A percentile compares a stretch with the other conserved stretches of the same genome.
These are phyloP conservation scores for Mycosphaerelloides madeirae DNA, from an alignment of 2,329 filamentous ascomycete species.

Conservation along the genomic window DNA sequence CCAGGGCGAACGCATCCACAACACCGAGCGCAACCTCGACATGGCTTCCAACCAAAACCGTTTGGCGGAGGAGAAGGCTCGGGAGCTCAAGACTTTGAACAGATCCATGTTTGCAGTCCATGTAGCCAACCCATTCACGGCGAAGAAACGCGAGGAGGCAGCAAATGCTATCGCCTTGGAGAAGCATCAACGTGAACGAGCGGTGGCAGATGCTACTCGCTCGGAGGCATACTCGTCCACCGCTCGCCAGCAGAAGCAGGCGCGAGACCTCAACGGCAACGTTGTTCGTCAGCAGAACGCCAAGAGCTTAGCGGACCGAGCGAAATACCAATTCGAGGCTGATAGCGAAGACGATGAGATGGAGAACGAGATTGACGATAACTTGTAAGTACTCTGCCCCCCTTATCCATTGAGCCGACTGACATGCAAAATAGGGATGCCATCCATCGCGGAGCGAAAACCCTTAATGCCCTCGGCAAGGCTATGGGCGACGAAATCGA, in stretches of 20 bases:
- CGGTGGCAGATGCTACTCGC: conserved; percentile 52
- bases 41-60: conserved; percentile 67
- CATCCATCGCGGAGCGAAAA: conserved; percentile 57
- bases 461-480: conserved; percentile 67
- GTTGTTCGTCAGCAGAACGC: conserved; percentile 51
- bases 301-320: conserved; percentile 54
- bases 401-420: not conserved
- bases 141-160: conserved; percentile 53
- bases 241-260: conserved; percentile 61
- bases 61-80: conserved; percentile 71
- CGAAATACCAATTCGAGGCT: conserved; percentile 75
- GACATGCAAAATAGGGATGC: conserved; percentile 39
- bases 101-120: conserved; percentile 75
- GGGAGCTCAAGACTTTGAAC: conserved; percentile 80
- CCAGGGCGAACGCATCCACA: conserved; percentile 76
- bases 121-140: conserved; percentile 55
- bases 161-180: conserved; percentile 66
- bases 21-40: conserved; percentile 79
- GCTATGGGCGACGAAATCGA: conserved; percentile 73
- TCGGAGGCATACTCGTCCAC: conserved; percentile 48
- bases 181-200: conserved; percentile 56
- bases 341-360: conserved; percentile 65
- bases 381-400: conserved; percentile 26
- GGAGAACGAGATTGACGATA: conserved; percentile 42
- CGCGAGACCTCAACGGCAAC: conserved; percentile 45